These are phyloP conservation scores for Mycena belliarum DNA, from an alignment of 768 basidiomycete species.

Conservation along the genomic window DNA sequence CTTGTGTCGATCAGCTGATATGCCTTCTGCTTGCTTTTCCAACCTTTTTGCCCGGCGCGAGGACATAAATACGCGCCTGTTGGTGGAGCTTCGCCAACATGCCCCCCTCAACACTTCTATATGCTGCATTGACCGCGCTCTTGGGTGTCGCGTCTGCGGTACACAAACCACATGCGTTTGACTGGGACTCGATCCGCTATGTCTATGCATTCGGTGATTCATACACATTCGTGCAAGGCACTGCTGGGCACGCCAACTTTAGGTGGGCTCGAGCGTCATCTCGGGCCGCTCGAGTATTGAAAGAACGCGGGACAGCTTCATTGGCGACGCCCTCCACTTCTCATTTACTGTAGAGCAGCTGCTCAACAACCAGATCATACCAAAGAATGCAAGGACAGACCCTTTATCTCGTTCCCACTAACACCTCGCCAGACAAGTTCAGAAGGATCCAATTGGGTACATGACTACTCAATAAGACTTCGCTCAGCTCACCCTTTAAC, in stretches of 20 bases:
- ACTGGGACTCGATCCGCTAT: slow-evolving; percentile 45
- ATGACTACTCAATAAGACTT: background rate
- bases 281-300: background rate
- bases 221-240: slow-evolving; percentile 56
- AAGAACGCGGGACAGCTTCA: slow-evolving; percentile 38
- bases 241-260: slow-evolving; percentile 48
- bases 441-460: slow-evolving; percentile 55
- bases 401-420: background rate
- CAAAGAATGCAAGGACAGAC: slow-evolving; percentile 37
- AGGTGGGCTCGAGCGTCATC: slow-evolving; percentile 32
- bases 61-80: background rate
- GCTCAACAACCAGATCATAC: slow-evolving; percentile 44
- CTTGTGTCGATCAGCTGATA: slow-evolving; percentile 12
- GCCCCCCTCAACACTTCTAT: background rate
- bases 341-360: slow-evolving; percentile 44
- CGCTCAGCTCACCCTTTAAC: background rate
- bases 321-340: slow-evolving; percentile 46
- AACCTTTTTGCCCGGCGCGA: background rate
- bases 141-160: background rate
- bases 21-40: background rate
- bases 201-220: slow-evolving; percentile 60
- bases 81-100: background rate
- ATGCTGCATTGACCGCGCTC: background rate
- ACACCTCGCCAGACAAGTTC: slow-evolving; percentile 46
- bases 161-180: slow-evolving; percentile 25